Percentiles rank a stretch among this genome's conserved stretches.
phyloP scores from a whole-genome alignment of 2,329 filamentous ascomycete species.

The Akanthomyces lecanii region DNA sequence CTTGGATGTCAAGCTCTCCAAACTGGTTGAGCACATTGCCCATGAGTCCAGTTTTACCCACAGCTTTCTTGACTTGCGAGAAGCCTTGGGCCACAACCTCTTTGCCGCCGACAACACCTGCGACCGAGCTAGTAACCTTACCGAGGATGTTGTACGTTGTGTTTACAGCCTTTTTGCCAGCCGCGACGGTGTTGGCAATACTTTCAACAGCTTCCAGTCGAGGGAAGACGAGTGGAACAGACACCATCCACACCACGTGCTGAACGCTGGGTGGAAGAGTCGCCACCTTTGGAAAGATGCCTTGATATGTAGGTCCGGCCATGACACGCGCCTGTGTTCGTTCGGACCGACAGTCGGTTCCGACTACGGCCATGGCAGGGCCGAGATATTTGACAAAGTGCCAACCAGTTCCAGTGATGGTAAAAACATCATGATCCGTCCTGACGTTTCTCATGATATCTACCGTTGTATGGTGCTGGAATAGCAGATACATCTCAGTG shows the following conservation, averaged over 20 bases:
- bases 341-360: conserved; percentile 88
- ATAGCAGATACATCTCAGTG: conserved; percentile 95
- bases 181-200: conserved; percentile 84
- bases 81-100: conserved; percentile 90
- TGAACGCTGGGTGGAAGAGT: conserved; percentile 88
- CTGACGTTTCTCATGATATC: conserved; percentile 87
- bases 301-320: conserved; percentile 94
- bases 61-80: conserved; percentile 90
- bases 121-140: conserved; percentile 91
- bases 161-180: conserved; percentile 94
- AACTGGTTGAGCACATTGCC: conserved; percentile 93
- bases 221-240: conserved; percentile 86
- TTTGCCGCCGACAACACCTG: conserved; percentile 92
- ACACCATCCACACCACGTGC: conserved; percentile 94
- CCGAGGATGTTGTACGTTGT: conserved; percentile 94
- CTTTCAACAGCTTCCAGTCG: conserved; percentile 88
- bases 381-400: conserved; percentile 97
- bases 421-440: conserved; percentile 89
- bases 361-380: conserved; percentile 83
- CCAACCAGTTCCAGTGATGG: conserved; percentile 95
- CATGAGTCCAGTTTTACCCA: conserved; percentile 94
- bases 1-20: conserved; percentile 88
- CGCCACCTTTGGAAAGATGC: conserved; percentile 92
- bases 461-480: conserved; percentile 95
- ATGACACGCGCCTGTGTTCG: conserved; percentile 86